phyloP scores from a whole-genome alignment of 2,329 filamentous ascomycete genomes.

The Curvularia spicifera region DNA sequence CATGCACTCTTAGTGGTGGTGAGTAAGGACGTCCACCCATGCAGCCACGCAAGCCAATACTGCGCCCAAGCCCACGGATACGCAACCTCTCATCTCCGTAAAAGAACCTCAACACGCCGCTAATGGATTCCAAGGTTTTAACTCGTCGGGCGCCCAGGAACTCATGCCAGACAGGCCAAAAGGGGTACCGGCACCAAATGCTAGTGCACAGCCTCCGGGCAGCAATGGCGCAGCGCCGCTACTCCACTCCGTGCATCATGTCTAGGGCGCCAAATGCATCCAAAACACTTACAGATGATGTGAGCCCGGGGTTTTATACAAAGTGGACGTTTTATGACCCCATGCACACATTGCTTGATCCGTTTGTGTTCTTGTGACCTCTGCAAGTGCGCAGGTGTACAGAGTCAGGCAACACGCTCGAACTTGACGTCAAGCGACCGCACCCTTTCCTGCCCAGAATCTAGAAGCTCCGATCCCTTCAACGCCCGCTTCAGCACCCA shows the following conservation, averaged over 20 bases:
- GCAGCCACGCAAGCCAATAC: slow-evolving; percentile 23
- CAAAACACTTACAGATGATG: slow-evolving; percentile 35
- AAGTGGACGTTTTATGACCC: slow-evolving; percentile 9
- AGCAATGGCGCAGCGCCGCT: slow-evolving; percentile 29
- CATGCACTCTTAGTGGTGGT: neutral
- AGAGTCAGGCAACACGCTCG: slow-evolving; percentile 19
- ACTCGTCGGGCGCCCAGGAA: slow-evolving; percentile 23
- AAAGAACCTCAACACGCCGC: slow-evolving; percentile 25
- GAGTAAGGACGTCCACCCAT: slow-evolving; percentile 1
- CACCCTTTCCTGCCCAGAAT: slow-evolving; percentile 21
- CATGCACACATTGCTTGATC: slow-evolving; percentile 17
- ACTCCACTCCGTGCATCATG: slow-evolving; percentile 11
- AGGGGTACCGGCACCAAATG: slow-evolving; percentile 28
- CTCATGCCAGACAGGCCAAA: slow-evolving; percentile 19
- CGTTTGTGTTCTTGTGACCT: slow-evolving; percentile 25
- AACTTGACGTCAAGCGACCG: slow-evolving; percentile 23
- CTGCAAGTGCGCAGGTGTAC: slow-evolving; percentile 19
- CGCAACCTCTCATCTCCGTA: slow-evolving; percentile 20
- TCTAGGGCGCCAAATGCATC: slow-evolving; percentile 19
- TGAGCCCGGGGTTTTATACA: slow-evolving; percentile 10
- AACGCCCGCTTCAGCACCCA: slow-evolving; percentile 34
- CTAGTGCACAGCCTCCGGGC: slow-evolving; percentile 32
- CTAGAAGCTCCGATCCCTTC: slow-evolving; percentile 22
- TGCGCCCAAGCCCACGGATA: slow-evolving; percentile 16
- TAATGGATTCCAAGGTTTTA: slow-evolving; percentile 8